Evolutionary conservation across 2,329 filamentous ascomycete genomes (phyloP).

Genomic region (Penicillium sp.): DNA sequence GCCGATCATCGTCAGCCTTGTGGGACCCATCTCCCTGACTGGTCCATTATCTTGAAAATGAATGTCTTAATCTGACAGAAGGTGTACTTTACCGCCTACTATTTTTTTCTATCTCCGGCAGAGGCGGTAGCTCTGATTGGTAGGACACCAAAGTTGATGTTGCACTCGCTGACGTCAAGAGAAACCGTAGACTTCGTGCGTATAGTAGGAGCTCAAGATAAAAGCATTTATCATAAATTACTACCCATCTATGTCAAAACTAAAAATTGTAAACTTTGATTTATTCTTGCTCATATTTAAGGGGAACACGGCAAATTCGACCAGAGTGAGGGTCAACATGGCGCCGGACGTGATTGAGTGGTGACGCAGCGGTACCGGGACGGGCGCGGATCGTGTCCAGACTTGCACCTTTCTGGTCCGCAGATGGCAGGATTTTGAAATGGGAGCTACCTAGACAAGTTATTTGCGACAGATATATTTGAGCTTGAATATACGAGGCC

Average conservation of each 20-base stretch:
- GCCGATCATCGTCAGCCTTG: no score
- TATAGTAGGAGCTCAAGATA: neutral
- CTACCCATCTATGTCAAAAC: no score
- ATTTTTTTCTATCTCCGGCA: neutral
- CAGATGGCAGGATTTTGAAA: no score
- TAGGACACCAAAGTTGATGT: neutral
- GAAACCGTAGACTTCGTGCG: neutral
- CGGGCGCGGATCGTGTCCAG: neutral
- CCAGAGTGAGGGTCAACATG: neutral
- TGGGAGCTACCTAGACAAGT: neutral
- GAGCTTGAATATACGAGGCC: neutral
- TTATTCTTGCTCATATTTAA: neutral
- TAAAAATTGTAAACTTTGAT: neutral
- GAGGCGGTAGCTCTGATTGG: neutral
- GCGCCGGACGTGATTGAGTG: neutral
- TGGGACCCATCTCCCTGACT: neutral
- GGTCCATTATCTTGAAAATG: no score
- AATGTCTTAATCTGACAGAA: no score
- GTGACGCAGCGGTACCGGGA: neutral
- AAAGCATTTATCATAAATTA: neutral
- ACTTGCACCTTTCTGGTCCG: neutral
- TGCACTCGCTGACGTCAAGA: neutral
- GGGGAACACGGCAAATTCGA: neutral
- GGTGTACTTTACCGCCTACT: no score
- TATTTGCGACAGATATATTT: neutral